Base-by-base conservation (phyloP, 345 rosid genomes). In the Arabidopsis suecica region DNA sequence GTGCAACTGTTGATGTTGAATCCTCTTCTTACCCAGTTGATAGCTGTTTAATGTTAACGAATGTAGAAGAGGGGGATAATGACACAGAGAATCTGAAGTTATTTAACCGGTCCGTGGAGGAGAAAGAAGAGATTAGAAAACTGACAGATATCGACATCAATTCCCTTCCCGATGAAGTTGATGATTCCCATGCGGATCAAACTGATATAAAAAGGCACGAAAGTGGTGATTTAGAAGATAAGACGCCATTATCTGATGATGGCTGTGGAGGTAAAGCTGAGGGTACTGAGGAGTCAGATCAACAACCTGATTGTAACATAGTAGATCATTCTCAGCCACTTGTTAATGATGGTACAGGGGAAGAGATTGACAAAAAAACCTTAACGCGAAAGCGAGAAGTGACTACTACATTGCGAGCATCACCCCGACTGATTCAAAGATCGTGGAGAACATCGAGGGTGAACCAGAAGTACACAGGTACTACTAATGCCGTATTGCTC, bases 1-100 rank as follows among this genome's bases (percentile, higher is more conserved):
- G 57, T 61, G 82, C 63, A 80, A 34, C 72, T 61, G 76, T 72
- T 65, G 76, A 76, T 73, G 56, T 34, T 28, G 79, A 84, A 71
- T 68, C 80, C 30, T 34, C 49, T 57, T 67, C 61, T n/a, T 59
- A 23, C 79, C 79, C 59, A 70, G 56, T 60, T 36, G 79, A 57
- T 69, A 58, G 80, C 57, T 82, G 73, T 36, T 45, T 62, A 34
- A 71, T 37, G 56, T 18, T 36, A 7, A 71, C 42, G 47, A 58
- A 40, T 30, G 20, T 55, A 11, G 63, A 30, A 51, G 57, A 44
- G 41, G 51, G 16, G 34, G 60, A 33, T 28, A 62, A 53, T 23
- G 67, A 47, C 37, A n/a, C 55, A 71, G 61, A 56, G 61, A 56
- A 2, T 55, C 65, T 61, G 54, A 55, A 63, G 34, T 37, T 61